Evolutionary conservation across 2,329 filamentous ascomycete genomes (phyloP), one percentile per base, ranked within the genome.

Genomic region (Aspergillus costaricaensis): DNA sequence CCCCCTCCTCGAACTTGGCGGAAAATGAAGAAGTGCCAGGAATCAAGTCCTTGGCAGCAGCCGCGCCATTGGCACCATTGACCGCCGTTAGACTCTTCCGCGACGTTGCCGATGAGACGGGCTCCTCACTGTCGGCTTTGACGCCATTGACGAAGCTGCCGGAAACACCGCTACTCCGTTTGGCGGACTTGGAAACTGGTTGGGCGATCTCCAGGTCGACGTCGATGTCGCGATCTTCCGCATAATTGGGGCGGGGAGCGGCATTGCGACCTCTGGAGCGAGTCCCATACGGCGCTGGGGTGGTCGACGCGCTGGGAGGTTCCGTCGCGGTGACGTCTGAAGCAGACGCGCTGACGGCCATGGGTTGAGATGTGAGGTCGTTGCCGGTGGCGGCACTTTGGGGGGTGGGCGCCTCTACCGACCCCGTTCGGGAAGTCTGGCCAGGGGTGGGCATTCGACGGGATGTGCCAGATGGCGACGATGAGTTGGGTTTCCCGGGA

Each of bases 151-250:
- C 62, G 30, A 63, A 62, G 58, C 65, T 71, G 54, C 61, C 68
- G 32, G 69, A n/a, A 23, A 57, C 65, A 41, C 69, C 67, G 27
- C 67, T 68, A 44, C 60, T 70, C 51, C 72, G 68, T 63, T 78
- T 76, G 51, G 72, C 65, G 19, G 67, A 58, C 61, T 75, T 77
- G 23, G 71, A 56, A 17, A 68, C 63, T 38, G 73, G 70, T 62
- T 69, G 66, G 19, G 69, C 64, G 52, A 71, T 85, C 71, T 97
- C 94, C 75, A 92, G 91, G 74, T 98, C 95, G 77, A 91, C 87
- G 71, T 98, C 94, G 68, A 93, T 83, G 76, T 97, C 94, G 78
- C 86, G 91, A 77, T 94, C 91, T 79, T 99, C 95, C 54, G 95
- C 94, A 77, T 99, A 99, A 78, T 99, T 99, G 67, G 90, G 88